A percentile compares a stretch with the other conserved stretches of the same genome.
These are phyloP conservation scores for Arthrobotrys musiformis DNA, from an alignment of 2,329 filamentous ascomycete genomes.

Conservation along the genomic window DNA sequence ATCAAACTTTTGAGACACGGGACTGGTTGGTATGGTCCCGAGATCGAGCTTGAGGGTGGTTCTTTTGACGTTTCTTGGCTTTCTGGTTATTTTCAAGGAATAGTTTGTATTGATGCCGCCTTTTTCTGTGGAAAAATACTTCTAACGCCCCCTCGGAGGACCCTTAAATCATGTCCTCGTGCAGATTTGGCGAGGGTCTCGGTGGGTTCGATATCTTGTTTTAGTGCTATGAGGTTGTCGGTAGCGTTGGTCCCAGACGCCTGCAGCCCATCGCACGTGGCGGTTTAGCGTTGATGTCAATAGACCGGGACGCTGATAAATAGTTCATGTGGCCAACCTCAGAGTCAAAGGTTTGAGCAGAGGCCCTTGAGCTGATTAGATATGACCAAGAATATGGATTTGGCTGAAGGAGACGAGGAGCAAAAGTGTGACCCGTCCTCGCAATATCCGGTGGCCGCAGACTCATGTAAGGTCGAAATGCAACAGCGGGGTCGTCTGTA, in stretches of 20 bases:
- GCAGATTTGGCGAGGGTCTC: conserved; percentile 40
- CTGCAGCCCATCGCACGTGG: conserved; percentile 54
- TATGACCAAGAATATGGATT: not conserved
- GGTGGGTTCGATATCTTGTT: conserved; percentile 11
- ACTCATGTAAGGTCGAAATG: not conserved
- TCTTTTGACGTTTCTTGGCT: conserved; percentile 50
- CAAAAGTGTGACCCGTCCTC: conserved; percentile 10
- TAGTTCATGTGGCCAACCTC: conserved; percentile 47
- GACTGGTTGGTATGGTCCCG: conserved; percentile 51
- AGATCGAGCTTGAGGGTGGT: conserved; percentile 23
- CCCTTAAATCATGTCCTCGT: conserved; percentile 55
- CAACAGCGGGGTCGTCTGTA: not conserved
- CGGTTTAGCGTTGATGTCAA: conserved; percentile 39
- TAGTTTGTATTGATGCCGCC: not conserved
- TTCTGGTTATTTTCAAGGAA: too few species aligned
- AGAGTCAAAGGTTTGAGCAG: conserved; percentile 29
- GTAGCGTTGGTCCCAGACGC: conserved; percentile 19
- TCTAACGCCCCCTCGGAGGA: not conserved
- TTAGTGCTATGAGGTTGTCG: conserved; percentile 13
- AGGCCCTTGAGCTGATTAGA: not conserved
- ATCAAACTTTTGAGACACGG: conserved; percentile 55
- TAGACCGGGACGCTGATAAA: conserved; percentile 10
- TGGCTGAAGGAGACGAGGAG: not conserved
- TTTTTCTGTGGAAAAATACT: conserved; percentile 11
- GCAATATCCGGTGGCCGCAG: not conserved